phyloP scores from a whole-genome alignment of 345 rosid species.

The Arabidopsis suecica region DNA sequence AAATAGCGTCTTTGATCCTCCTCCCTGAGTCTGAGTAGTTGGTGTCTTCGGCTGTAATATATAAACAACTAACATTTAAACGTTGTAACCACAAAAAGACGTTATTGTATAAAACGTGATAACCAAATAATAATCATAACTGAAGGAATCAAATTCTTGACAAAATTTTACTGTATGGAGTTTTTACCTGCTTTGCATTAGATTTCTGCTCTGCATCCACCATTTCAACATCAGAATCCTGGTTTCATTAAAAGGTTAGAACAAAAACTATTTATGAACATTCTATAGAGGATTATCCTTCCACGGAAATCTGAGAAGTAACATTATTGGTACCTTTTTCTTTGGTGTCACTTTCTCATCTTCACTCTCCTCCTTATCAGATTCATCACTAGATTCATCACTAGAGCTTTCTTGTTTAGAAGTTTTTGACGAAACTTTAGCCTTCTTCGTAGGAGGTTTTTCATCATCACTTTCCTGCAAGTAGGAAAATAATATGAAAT shows the following conservation, averaged over 20 bases:
- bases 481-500: background rate
- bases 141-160: background rate
- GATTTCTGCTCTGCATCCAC: slow-evolving; percentile 54
- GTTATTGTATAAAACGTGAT: background rate
- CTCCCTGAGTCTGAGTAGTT: slow-evolving; percentile 46
- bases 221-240: slow-evolving; percentile 62
- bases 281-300: background rate
- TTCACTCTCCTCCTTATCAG: slow-evolving; percentile 50
- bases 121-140: background rate
- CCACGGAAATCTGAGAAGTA: background rate
- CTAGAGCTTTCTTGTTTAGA: slow-evolving; percentile 53
- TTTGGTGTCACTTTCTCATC: slow-evolving; percentile 58
- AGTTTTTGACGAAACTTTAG: slow-evolving; percentile 37
- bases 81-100: background rate
- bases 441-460: slow-evolving; percentile 38
- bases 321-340: slow-evolving; percentile 49
- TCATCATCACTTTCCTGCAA: slow-evolving; percentile 44
- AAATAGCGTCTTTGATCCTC: slow-evolving; percentile 70
- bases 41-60: slow-evolving; percentile 65
- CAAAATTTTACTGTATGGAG: background rate
- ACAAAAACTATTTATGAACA: background rate
- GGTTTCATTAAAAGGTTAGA: background rate
- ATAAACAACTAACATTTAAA: background rate
- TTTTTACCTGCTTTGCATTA: slow-evolving; percentile 34
- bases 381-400: slow-evolving; percentile 53